Base-by-base conservation (phyloP, 2,329 filamentous ascomycete genomes). In the Colletotrichum siamense region DNA sequence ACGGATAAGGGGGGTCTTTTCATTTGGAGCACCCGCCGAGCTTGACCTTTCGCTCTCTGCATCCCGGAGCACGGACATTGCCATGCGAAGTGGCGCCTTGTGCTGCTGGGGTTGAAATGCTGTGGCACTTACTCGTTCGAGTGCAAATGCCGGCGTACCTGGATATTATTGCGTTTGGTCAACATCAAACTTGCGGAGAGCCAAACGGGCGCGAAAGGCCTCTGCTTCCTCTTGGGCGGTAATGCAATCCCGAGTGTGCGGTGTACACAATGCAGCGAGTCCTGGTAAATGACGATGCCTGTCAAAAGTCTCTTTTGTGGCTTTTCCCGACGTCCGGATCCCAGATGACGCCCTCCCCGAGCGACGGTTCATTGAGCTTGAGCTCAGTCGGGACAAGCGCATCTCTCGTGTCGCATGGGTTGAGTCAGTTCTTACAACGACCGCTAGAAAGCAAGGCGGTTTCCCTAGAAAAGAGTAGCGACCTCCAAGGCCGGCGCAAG, bases 331-430 rank as follows among this genome's bases (percentile, higher is more conserved):
- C 49, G 22, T 32, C 36, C 64, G 73, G 64, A 22, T 65, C 57
- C 34, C 24, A 52, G 71, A 65, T 59, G 32, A 76, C 8, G 15
- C 34, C 52, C 32, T 61, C 64, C 64, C 55, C 71, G 65, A 69
- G 69, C 39, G 55, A 49, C 63, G 69, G 55, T 9, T 52, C 34
- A 32, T 28, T 39, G 24, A 75, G 64, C 44, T 74, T 76, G 71
- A 64, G 63, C 65, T 61, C 52, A 66, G 65, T 55, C 22, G 30
- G 67, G 64, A 13, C 28, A 77, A 62, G 75, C 71, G 65, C 34
- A 34, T 32, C 26, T 24, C 24, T 32, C 44, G n/a, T 64, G 57
- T n/a, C 26, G 55, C 32, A 72, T 30, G 57, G 32, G 49, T 52
- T 36, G 28, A 55, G 49, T 28, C 55, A 32, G 36, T 28, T 44